phyloP scores from a whole-genome alignment of 2,329 filamentous ascomycete genomes.

The Fusarium setosum region DNA sequence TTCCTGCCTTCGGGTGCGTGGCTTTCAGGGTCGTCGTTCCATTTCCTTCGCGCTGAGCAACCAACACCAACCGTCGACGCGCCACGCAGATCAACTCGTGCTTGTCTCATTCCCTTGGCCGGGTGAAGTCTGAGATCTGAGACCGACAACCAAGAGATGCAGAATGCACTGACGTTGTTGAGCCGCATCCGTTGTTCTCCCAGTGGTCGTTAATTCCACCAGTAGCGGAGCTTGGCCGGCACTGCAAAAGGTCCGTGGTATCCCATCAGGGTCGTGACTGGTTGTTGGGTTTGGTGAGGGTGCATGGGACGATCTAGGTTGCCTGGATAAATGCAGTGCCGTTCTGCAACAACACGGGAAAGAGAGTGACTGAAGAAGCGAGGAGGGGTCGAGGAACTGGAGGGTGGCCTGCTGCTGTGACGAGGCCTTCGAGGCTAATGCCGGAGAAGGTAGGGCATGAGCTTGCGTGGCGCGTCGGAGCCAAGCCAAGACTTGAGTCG shows the following conservation, averaged over 20 bases:
- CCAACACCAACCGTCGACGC: constrained; percentile 2
- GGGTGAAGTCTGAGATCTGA: constrained; percentile 14
- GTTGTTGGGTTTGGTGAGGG: constrained; percentile 12
- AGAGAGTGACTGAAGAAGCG: not conserved
- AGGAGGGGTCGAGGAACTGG: constrained; percentile 2
- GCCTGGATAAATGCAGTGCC: constrained; percentile 12
- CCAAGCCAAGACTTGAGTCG: constrained; percentile 20
- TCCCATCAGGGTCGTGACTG: constrained; percentile 24
- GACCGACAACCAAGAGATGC: constrained; percentile 14
- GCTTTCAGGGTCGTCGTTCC: constrained; percentile 10
- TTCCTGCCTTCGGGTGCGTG: constrained; percentile 33
- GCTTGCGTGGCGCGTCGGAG: constrained; percentile 9
- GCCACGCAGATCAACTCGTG: constrained; percentile 6
- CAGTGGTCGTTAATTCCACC: constrained; percentile 23
- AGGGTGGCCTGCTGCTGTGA: constrained; percentile 3
- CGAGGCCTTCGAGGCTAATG: not conserved
- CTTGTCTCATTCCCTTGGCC: not conserved
- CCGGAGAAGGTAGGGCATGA: not conserved
- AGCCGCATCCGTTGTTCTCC: constrained; percentile 26
- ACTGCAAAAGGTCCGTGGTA: constrained; percentile 20
- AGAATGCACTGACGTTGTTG: constrained; percentile 25
- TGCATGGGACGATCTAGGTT: constrained; percentile 33
- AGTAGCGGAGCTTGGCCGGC: constrained; percentile 30
- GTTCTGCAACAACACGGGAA: not conserved
- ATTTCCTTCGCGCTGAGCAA: constrained; percentile 1